Conservation (phyloP, 768 basidiomycete species). For the Suillus sp. region DNA sequence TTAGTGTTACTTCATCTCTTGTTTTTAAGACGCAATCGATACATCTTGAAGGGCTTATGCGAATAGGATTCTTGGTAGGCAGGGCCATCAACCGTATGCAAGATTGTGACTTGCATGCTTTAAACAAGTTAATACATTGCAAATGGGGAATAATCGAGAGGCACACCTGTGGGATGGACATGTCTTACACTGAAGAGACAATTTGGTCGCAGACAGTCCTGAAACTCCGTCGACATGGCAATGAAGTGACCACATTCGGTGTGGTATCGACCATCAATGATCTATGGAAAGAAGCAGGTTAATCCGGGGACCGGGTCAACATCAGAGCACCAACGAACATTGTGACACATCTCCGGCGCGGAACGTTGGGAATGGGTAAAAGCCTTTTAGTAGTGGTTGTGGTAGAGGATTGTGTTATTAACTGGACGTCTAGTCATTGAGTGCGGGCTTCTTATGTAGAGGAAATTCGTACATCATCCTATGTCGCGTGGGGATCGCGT, state of each 20-base stretch:
- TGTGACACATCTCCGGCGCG: constrained; percentile 62
- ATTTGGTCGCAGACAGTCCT: constrained; percentile 64
- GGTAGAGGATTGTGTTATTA: neutral
- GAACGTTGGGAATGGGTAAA: constrained; percentile 18
- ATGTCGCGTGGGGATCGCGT: constrained; percentile 43
- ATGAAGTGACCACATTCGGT: constrained; percentile 71
- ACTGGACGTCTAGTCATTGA: constrained; percentile 7
- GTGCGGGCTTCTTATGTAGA: constrained; percentile 31
- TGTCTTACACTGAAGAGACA: constrained; percentile 77
- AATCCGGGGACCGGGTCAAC: constrained; percentile 10
- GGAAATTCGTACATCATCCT: constrained; percentile 30
- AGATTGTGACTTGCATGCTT: constrained; percentile 55
- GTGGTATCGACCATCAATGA: constrained; percentile 77
- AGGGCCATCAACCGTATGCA: constrained; percentile 69
- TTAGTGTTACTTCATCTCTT: constrained; percentile 22
- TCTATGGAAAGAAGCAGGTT: constrained; percentile 40
- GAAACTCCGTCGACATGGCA: constrained; percentile 65
- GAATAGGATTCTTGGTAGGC: constrained; percentile 71
- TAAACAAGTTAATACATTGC: neutral
- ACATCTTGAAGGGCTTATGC: constrained; percentile 59
- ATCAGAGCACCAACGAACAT: constrained; percentile 47
- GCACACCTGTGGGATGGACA: constrained; percentile 53
- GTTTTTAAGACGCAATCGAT: constrained; percentile 36
- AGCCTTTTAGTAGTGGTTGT: neutral
- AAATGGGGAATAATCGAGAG: neutral